phyloP scores from a whole-genome alignment of 2,329 filamentous ascomycete species.

The Nigrospora sphaerica region DNA sequence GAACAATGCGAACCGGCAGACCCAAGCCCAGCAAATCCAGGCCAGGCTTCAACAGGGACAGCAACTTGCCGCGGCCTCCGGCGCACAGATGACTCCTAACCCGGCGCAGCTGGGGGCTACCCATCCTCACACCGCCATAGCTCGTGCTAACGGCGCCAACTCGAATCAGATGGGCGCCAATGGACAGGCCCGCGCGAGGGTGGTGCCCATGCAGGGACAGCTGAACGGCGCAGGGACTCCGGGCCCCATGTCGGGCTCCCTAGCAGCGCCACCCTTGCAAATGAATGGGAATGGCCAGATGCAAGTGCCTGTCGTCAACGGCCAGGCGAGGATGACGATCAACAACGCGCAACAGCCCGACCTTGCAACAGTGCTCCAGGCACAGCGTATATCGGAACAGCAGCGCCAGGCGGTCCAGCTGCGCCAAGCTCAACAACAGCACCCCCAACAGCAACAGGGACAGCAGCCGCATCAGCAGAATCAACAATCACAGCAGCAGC shows the following conservation, averaged over 20 bases:
- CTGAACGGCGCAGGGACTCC: constrained; percentile 40
- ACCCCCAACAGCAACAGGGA: constrained; percentile 22
- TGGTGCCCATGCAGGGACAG: constrained; percentile 48
- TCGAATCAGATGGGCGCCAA: constrained; percentile 32
- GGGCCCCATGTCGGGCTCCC: constrained; percentile 42
- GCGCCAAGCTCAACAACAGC: constrained; percentile 31
- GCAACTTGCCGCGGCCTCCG: constrained; percentile 33
- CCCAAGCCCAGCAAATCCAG: constrained; percentile 29
- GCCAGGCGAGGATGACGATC: constrained; percentile 54
- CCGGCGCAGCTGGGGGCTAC: constrained; percentile 24
- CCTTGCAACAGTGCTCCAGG: constrained; percentile 52
- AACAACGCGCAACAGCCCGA: constrained; percentile 37
- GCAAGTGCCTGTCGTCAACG: constrained; percentile 56
- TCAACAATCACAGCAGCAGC: constrained; percentile 20
- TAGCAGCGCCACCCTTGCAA: constrained; percentile 42
- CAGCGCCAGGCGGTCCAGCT: constrained; percentile 46
- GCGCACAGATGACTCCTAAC: constrained; percentile 26
- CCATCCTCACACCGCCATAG: constrained; percentile 24
- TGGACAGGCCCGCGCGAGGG: constrained; percentile 40
- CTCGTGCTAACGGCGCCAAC: constrained; percentile 34
- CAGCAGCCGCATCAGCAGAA: constrained; percentile 26
- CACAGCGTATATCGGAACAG: constrained; percentile 60
- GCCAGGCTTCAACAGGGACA: constrained; percentile 37
- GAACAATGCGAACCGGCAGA: constrained; percentile 16
- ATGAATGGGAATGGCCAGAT: constrained; percentile 63